Conservation (phyloP, 768 basidiomycete species). For the Boletus sp. region DNA sequence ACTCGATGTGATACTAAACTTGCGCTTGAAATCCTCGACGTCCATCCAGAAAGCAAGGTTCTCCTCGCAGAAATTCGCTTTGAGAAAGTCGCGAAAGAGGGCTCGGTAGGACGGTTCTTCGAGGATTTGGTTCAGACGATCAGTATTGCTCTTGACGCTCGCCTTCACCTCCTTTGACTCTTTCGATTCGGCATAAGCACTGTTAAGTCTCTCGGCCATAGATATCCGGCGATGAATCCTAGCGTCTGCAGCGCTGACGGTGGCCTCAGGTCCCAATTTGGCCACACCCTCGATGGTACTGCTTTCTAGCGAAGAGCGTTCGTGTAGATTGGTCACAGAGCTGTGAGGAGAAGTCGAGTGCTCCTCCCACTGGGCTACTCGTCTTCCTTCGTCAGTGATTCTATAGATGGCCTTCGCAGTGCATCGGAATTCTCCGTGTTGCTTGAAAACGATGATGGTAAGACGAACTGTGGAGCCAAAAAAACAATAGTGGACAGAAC, state of each 20-base stretch:
- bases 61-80: conserved; percentile 96
- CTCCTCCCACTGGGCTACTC: conserved; percentile 82
- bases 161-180: conserved; percentile 47
- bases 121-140: conserved; percentile 86
- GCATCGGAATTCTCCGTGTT: conserved; percentile 95
- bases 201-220: conserved; percentile 70
- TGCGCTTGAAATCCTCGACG: conserved; percentile 94
- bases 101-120: conserved; percentile 87
- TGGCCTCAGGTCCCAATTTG: conserved; percentile 27
- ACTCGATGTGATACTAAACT: conserved; percentile 93
- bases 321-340: conserved; percentile 61
- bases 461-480: conserved; percentile 1
- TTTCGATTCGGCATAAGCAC: conserved; percentile 45
- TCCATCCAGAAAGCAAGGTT: conserved; percentile 98
- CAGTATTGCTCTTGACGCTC: conserved; percentile 86
- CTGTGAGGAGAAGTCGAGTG: conserved; percentile 55
- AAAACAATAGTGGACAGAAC: conserved; percentile 23
- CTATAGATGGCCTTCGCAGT: conserved; percentile 94
- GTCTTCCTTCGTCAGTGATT: conserved; percentile 88
- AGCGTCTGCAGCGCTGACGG: conserved; percentile 41
- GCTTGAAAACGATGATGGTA: conserved; percentile 43
- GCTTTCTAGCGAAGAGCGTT: conserved; percentile 60
- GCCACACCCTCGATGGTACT: conserved; percentile 22
- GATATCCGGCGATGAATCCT: conserved; percentile 80
- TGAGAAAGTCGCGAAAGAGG: conserved; percentile 92